Evolutionary conservation across 257 asterid species (phyloP), one percentile per base, ranked within the genome.

Genomic region (Ocimum tenuiflorum): DNA sequence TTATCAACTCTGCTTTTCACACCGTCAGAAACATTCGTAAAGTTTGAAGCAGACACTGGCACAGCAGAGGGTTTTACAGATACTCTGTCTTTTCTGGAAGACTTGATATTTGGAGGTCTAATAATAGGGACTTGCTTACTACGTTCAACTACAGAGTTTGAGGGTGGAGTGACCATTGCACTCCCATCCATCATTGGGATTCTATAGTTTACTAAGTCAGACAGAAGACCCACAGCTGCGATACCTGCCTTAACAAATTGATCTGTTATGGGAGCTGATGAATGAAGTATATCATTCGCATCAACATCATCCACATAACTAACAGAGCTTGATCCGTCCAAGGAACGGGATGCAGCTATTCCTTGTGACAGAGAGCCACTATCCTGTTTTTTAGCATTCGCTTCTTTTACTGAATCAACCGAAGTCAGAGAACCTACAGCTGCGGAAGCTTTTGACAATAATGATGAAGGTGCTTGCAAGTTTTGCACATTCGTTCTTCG

Each of bases 211-310:
- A 87, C 97, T n/a, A 92, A 69, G 61, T 92, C 97, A 3, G 95
- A 86, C 36, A 92, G 74, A 70, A 87, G 79, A 14, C 82, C 85
- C 8, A 86, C 96, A 8, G 99, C 97, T 10, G 91, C 96, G 81
- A 86, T 85, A 68, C 97, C 97, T 4, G 85, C 96, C 77, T 80
- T 86, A n/a, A 92, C 87, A 50, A 89, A 75, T 39, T 89, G 96
- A 63, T 89, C 97, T 0, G 87, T 42, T 20, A 87, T 69, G 41
- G 88, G 94, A 67, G 87, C 75, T 7, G 96, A 79, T 23, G 84
- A 68, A 60, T 74, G 82, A 14, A 71, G 62, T 36, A 45, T 27
- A 19, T 55, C 80, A 52, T 60, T 71, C 3, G 66, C 63, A 52
- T 80, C 86, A 41, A 60, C 15, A 11, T 70, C 80, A 47, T 81